Evolutionary conservation across 805 yeast genomes (phyloP).

Genomic region (Osmozyma mogii): DNA sequence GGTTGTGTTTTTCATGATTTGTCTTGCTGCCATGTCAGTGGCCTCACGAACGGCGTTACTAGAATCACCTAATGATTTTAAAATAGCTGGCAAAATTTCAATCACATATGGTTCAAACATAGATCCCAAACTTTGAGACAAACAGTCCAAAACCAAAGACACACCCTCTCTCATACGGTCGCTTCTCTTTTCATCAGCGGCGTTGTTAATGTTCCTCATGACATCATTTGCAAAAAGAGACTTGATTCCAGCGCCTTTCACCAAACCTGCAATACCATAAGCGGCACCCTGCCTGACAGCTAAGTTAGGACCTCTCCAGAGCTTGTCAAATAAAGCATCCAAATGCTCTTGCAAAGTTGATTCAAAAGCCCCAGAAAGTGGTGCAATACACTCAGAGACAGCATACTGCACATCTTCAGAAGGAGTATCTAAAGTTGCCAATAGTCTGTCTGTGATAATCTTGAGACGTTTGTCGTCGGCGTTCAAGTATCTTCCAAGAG

Average conservation of each 20-base stretch:
- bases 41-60: slow-evolving; percentile 83
- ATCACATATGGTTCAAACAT: slow-evolving; percentile 91
- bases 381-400: slow-evolving; percentile 77
- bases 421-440: slow-evolving; percentile 75
- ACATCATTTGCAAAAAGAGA: slow-evolving; percentile 71
- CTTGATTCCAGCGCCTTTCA: slow-evolving; percentile 80
- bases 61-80: slow-evolving; percentile 79
- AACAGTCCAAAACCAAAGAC: slow-evolving; percentile 74
- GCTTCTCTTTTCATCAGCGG: slow-evolving; percentile 81
- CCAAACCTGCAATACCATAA: slow-evolving; percentile 90
- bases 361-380: slow-evolving; percentile 58
- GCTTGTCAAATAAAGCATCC: slow-evolving; percentile 48
- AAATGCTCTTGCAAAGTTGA: slow-evolving; percentile 45
- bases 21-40: slow-evolving; percentile 77
- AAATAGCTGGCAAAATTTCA: slow-evolving; percentile 74
- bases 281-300: slow-evolving; percentile 88
- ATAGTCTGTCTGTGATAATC: slow-evolving; percentile 57
- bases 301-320: slow-evolving; percentile 42
- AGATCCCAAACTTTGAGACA: slow-evolving; percentile 68
- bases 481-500: slow-evolving; percentile 78
- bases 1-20: slow-evolving; percentile 85
- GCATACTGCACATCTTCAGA: slow-evolving; percentile 88
- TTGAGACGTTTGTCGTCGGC: slow-evolving; percentile 58
- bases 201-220: slow-evolving; percentile 66
- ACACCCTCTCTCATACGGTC: slow-evolving; percentile 77